Evolutionary conservation across 306 rosid species (phyloP).

Genomic region (Alnus glutinosa): DNA sequence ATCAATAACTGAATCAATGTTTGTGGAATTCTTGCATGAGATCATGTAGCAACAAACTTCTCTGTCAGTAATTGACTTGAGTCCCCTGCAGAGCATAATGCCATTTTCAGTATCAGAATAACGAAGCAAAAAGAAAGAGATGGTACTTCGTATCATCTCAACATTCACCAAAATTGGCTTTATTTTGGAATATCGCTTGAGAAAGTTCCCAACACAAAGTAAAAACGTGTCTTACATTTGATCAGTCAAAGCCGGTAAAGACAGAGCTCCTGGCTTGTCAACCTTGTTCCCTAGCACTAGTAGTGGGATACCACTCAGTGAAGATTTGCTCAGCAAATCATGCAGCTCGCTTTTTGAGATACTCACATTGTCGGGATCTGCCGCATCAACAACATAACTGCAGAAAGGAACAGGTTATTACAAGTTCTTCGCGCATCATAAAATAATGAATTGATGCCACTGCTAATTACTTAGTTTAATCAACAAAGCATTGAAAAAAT

Average conservation of each 20-base stretch:
- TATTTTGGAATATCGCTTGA: slow-evolving; percentile 1
- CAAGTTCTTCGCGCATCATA: slow-evolving; percentile 1
- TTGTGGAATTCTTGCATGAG: slow-evolving; percentile 94
- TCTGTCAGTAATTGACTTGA: slow-evolving; percentile 72
- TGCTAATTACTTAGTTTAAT: background rate
- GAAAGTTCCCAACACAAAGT: slow-evolving; percentile 5
- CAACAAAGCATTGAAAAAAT: background rate
- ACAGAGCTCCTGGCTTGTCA: slow-evolving; percentile 74
- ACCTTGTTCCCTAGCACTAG: slow-evolving; percentile 90
- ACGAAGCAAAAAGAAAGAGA: background rate
- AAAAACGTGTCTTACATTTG: slow-evolving; percentile 58
- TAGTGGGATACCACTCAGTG: slow-evolving; percentile 79
- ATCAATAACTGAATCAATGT: slow-evolving; percentile 82
- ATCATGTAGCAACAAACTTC: slow-evolving; percentile 97
- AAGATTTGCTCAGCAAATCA: slow-evolving; percentile 76
- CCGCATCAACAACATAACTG: slow-evolving; percentile 95
- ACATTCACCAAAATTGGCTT: background rate
- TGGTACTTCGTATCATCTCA: background rate
- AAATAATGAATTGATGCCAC: background rate
- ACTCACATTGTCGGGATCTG: slow-evolving; percentile 77
- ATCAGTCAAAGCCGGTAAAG: slow-evolving; percentile 75
- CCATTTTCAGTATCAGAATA: slow-evolving; percentile 21
- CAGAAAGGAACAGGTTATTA: slow-evolving; percentile 27
- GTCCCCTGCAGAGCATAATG: slow-evolving; percentile 61
- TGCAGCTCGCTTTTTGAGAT: slow-evolving; percentile 81